Evolutionary conservation across 1,284 basidiomycete genomes (phyloP).

Genomic region (Coniferiporia sulphurascens): DNA sequence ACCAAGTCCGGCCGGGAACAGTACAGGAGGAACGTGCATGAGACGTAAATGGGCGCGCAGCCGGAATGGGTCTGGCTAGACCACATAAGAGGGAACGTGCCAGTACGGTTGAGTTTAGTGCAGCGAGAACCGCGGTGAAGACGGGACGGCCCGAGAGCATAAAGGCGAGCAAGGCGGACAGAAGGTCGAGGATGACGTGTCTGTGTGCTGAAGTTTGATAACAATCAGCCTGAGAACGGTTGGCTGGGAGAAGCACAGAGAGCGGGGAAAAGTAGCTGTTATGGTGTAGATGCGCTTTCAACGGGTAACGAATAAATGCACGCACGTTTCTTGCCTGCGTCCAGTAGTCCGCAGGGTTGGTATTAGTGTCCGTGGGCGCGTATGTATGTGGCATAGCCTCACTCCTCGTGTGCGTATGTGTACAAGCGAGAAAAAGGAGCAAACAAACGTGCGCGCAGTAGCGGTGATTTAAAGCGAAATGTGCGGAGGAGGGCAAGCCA

Average conservation of each 20-base stretch:
- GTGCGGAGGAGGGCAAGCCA: not conserved
- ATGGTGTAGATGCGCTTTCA: not conserved
- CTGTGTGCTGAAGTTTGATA: constrained; percentile 1
- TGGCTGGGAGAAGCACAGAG: not conserved
- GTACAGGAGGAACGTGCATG: too few species aligned
- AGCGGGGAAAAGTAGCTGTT: not conserved
- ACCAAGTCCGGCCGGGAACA: too few species aligned
- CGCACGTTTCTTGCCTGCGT: constrained; percentile 1
- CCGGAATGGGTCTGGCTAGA: too few species aligned
- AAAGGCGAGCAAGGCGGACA: not conserved
- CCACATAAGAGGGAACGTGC: too few species aligned
- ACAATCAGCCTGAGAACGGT: constrained; percentile 8
- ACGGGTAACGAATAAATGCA: not conserved
- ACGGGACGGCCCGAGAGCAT: not conserved
- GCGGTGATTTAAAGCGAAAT: not conserved
- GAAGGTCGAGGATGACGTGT: not conserved
- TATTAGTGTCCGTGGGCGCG: too few species aligned
- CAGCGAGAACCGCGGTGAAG: too few species aligned
- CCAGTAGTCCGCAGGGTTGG: too few species aligned
- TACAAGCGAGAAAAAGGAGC: not conserved
- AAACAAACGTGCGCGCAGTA: not conserved
- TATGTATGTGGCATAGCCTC: too few species aligned
- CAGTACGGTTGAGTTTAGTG: too few species aligned
- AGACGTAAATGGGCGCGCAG: too few species aligned
- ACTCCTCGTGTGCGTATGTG: not conserved